Base-by-base conservation (phyloP, 805 yeast genomes). In the Lachancea kluyveri region DNA sequence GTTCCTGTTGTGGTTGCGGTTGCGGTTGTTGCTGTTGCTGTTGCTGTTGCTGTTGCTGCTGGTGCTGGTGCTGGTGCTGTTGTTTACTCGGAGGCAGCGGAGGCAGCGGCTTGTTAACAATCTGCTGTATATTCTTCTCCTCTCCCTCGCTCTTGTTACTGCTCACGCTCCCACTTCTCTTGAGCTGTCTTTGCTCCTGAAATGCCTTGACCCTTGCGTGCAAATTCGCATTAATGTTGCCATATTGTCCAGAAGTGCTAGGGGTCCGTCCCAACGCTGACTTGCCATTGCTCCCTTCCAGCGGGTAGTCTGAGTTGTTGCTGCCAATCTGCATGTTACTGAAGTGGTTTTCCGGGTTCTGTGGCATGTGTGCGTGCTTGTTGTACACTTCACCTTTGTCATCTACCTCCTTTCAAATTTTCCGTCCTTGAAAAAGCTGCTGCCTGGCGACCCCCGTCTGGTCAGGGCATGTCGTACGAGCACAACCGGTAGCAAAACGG, bases 121-220 rank as follows among this genome's bases (percentile, higher is more conserved):
- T 52, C 40, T 42, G 58, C 36, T 41, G 56, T 42, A 43, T 48
- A 35, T 36, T 45, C 27, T 39, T 26, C 22, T 29, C 30, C n/a
- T 24, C 36, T 22, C 29, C 31, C 9, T 17, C 49, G 10, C 39
- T 34, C 30, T 39, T 39, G 28, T 42, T 41, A 20, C 50, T 39
- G 14, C 53, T 51, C 5, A 52, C 49, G 46, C 61, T 51, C 24
- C 59, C 50, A 5, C 63, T 50, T 24, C 65, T 45, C 30, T 63
- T 60, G 29, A 62, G 60, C 37, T 75, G 77, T 44, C 96, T 71
- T 49, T 80, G 77, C 42, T 84, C 86, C 56, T 87, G 96, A 47
- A 88, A 83, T 0, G 95, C 95, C 54, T 82, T 62, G 21, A 88
- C 69, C 41, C 92, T 67, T 1, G 95, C 96, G 56, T 87, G 96